Evolutionary conservation across 208 protist genomes (phyloP), one percentile per base, ranked within the genome.

Genomic region (Naegleria fowleri): DNA sequence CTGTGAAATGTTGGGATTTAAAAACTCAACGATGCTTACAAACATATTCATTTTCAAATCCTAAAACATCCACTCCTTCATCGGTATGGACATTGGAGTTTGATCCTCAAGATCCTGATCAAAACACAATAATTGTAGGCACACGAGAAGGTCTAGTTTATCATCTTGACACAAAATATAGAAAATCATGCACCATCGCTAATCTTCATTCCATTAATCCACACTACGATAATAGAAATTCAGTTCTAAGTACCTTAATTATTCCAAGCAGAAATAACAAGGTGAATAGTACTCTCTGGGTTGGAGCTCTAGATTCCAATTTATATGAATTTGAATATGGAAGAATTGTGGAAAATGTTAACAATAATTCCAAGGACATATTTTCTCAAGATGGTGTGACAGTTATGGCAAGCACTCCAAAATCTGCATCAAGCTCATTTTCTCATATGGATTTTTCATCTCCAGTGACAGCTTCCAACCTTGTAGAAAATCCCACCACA

Each of bases 1-100:
- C 41, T 11, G 85, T 88, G 11, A 88, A 58, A 39, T 88, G 55
- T 88, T 88, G 85, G 85, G 85, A 88, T 88, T 33, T 88, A 58
- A 48, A 43, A 88, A 48, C 9, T n/a, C 41, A 88, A 36, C 19
- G 85, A 88, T 88, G 85, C 33, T 88, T 58, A 38, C 39, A 88
- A 15, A 88, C 85, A 9, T 88, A 39, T 38, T 88, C 33, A 38
- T 48, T 48, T 29, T 19, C n/a, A 38, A 22, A 16, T 13, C 13
- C 39, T 59, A 58, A 36, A n/a, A 11, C 16, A 13, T 48, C 41
- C 29, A 29, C 36, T 85, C 13, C 19, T n/a, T 40, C 79, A 43
- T 85, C 79, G 3, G 22, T 43, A 5, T 88, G n/a, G 85, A 43
- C 67, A 0, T 9, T 79, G 9, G 67, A 79, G 67, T 79, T 79